Evolutionary conservation across 2,329 filamentous ascomycete species (phyloP).

Genomic region (Trichoderma pleuroti): DNA sequence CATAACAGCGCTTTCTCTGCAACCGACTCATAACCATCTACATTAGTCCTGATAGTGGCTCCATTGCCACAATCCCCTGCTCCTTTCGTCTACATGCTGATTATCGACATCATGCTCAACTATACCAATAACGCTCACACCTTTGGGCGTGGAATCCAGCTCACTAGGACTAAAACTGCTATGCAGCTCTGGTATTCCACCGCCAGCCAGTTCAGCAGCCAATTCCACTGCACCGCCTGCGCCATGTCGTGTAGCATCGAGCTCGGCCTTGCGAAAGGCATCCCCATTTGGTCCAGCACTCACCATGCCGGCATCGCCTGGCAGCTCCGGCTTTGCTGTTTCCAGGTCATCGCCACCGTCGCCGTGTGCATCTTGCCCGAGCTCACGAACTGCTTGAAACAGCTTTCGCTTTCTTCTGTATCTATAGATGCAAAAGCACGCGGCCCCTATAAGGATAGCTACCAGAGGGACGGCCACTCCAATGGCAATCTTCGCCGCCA

Average conservation of each 20-base stretch:
- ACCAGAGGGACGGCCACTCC: not conserved
- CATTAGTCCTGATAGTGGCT: not conserved
- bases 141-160: not conserved
- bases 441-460: fast-evolving
- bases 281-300: not conserved
- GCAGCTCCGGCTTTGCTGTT: not conserved
- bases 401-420: not conserved
- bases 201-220: not conserved
- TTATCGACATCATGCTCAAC: not conserved
- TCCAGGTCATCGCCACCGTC: not conserved
- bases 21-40: not conserved
- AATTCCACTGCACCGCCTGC: not conserved
- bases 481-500: not conserved
- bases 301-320: not conserved
- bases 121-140: fast-evolving
- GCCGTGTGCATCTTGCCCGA: not conserved
- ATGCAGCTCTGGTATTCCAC: not conserved
- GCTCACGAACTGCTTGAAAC: fast-evolving
- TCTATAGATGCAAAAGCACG: not conserved
- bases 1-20: not conserved
- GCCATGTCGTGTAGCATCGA: not conserved
- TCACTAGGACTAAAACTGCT: fast-evolving
- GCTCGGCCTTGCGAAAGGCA: not conserved
- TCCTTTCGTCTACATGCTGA: not conserved
- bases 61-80: not conserved